These are phyloP conservation scores for Agaricales sp. DNA, from an alignment of 1,284 basidiomycete genomes.

Conservation along the genomic window DNA sequence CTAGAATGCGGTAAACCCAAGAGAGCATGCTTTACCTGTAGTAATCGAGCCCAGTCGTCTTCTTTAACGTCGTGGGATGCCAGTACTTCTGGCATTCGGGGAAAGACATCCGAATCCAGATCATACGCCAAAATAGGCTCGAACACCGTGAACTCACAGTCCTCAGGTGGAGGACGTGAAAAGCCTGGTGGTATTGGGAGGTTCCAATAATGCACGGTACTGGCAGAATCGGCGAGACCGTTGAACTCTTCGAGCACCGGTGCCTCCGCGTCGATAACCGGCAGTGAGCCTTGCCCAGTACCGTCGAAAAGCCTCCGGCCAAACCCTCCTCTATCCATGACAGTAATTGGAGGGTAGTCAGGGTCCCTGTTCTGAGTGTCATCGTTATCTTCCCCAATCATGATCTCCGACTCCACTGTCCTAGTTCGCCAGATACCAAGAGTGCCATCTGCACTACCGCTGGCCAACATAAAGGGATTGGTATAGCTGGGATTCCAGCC, in stretches of 20 bases:
- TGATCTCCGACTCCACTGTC: not conserved
- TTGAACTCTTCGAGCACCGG: not conserved
- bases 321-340: too few species aligned
- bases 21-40: too few species aligned
- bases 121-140: not conserved
- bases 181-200: not conserved
- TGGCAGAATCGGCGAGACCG: not conserved
- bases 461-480: not conserved
- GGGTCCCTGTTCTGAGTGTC: too few species aligned
- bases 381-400: not conserved
- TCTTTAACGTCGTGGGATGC: not conserved
- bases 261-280: not conserved
- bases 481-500: not conserved
- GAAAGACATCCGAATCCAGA: not conserved
- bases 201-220: not conserved
- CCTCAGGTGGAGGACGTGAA: not conserved
- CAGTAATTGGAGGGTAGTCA: too few species aligned
- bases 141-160: not conserved
- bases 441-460: not conserved
- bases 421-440: not conserved
- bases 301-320: too few species aligned
- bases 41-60: not conserved
- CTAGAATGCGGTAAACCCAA: not conserved
- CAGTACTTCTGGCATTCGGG: not conserved
- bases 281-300: too few species aligned